A percentile compares a stretch with the other conserved stretches of the same genome.
Conservation (phyloP, 2,329 filamentous ascomycete species). For the Paramyrothecium sp. region DNA sequence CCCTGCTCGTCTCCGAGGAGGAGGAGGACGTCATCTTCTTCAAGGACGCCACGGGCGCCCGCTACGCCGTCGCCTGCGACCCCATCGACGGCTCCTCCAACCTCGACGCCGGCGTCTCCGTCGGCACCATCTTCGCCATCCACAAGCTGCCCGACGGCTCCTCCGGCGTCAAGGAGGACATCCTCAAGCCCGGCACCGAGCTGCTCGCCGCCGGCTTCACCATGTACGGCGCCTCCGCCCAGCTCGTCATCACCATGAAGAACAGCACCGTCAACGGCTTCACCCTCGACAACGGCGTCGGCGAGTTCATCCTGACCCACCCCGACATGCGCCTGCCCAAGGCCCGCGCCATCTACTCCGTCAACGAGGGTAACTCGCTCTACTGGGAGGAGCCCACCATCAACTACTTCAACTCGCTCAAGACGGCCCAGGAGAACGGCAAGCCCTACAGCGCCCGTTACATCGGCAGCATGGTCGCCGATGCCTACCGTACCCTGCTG, state of each 20-base stretch:
- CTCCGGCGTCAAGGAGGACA: constrained; percentile 75
- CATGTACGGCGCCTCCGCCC: constrained; percentile 97
- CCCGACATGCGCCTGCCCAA: constrained; percentile 88
- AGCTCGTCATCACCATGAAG: constrained; percentile 96
- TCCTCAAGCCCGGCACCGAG: constrained; percentile 86
- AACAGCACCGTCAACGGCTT: constrained; percentile 92
- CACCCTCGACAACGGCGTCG: constrained; percentile 92
- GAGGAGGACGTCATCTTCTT: constrained; percentile 93
- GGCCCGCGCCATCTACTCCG: constrained; percentile 85
- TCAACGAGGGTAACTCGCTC: constrained; percentile 96
- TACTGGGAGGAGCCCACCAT: constrained; percentile 93
- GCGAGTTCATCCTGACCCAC: constrained; percentile 98
- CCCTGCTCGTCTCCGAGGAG: constrained; percentile 94
- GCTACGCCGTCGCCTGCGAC: constrained; percentile 95
- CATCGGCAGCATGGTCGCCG: constrained; percentile 97
- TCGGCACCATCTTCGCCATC: constrained; percentile 95
- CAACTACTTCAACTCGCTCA: constrained; percentile 85
- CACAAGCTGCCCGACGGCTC: constrained; percentile 83
- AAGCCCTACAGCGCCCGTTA: constrained; percentile 96
- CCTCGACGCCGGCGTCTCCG: constrained; percentile 93
- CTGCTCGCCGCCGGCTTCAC: constrained; percentile 96
- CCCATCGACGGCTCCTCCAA: constrained; percentile 98
- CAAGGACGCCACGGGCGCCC: constrained; percentile 69
- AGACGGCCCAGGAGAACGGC: constrained; percentile 68
- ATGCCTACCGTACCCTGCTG: constrained; percentile 91